Conservation (phyloP, 768 basidiomycete species). For the Lactarius tabidus region DNA sequence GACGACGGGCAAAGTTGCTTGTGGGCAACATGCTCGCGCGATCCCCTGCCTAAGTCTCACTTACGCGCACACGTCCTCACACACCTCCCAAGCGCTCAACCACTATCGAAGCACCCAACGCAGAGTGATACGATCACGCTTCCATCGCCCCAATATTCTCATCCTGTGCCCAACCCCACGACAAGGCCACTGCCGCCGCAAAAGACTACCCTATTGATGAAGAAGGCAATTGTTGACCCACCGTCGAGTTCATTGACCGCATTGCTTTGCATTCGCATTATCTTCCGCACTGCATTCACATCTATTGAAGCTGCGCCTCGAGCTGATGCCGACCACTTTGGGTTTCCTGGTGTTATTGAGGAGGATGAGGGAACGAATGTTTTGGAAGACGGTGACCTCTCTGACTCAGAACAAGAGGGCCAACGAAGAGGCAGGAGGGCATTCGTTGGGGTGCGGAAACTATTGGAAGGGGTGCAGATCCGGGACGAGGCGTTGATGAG, state of each 20-base stretch:
- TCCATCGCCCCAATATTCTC: conserved; percentile 48
- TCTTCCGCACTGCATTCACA: conserved; percentile 78
- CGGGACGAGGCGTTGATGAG: conserved; percentile 56
- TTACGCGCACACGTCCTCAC: conserved; percentile 71
- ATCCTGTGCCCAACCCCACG: conserved; percentile 62
- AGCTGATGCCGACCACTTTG: conserved; percentile 81
- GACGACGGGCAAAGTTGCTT: conserved; percentile 50
- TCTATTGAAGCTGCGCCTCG: conserved; percentile 63
- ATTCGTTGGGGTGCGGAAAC: conserved; percentile 55
- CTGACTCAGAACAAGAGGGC: conserved; percentile 55
- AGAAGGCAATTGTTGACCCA: conserved; percentile 56
- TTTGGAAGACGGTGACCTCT: conserved; percentile 26
- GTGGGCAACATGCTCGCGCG: conserved; percentile 66
- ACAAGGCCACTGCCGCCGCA: conserved; percentile 69
- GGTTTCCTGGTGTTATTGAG: conserved; percentile 80
- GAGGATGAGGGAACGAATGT: conserved; percentile 66
- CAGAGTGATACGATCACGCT: conserved; percentile 74
- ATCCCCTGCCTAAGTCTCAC: conserved; percentile 43
- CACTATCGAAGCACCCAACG: conserved; percentile 54
- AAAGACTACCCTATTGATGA: conserved; percentile 54
- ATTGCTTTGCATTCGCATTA: conserved; percentile 74
- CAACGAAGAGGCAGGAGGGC: conserved; percentile 68
- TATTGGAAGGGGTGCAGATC: conserved; percentile 63
- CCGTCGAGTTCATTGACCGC: conserved; percentile 75
- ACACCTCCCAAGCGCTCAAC: conserved; percentile 62